Conservation (phyloP, 1,284 basidiomycete species). For the Melanopsichium pennsylvanicum region DNA sequence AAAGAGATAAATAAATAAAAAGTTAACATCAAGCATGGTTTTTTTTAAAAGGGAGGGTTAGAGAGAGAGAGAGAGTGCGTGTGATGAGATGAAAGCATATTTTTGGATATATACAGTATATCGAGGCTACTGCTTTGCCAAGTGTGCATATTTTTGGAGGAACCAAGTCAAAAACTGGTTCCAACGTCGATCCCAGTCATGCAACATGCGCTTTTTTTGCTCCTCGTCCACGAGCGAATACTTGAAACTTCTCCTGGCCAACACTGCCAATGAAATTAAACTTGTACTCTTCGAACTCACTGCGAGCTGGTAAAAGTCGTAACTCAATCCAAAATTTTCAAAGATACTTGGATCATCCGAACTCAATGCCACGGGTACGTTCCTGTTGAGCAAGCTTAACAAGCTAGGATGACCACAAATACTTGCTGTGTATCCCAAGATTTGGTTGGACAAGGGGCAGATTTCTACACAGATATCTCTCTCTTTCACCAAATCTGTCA, state of each 20-base stretch:
- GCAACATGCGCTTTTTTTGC: constrained; percentile 16
- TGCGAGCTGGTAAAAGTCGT: constrained; percentile 53
- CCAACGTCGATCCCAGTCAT: constrained; percentile 49
- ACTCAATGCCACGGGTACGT: constrained; percentile 74
- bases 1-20: no score
- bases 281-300: constrained; percentile 23
- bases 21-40: no score
- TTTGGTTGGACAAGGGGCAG: constrained; percentile 61
- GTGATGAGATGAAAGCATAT: no score
- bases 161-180: constrained; percentile 33
- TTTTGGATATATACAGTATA: no score
- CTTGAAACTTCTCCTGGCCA: constrained; percentile 38
- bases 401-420: constrained; percentile 40
- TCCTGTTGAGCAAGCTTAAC: constrained; percentile 73
- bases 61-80: no score
- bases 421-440: constrained; percentile 40
- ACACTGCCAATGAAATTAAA: constrained; percentile 31
- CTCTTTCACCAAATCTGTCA: constrained; percentile 75
- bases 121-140: background rate
- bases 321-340: constrained; percentile 73
- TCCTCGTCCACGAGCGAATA: constrained; percentile 26
- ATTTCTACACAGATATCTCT: constrained; percentile 75
- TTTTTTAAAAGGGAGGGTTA: no score
- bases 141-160: constrained; percentile 9
- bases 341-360: constrained; percentile 80